Percentiles rank a stretch among this genome's conserved stretches.
Evolutionary conservation across 202 grass and related monocot genomes (phyloP).

Genomic region (Cymbopogon flexuosus): DNA sequence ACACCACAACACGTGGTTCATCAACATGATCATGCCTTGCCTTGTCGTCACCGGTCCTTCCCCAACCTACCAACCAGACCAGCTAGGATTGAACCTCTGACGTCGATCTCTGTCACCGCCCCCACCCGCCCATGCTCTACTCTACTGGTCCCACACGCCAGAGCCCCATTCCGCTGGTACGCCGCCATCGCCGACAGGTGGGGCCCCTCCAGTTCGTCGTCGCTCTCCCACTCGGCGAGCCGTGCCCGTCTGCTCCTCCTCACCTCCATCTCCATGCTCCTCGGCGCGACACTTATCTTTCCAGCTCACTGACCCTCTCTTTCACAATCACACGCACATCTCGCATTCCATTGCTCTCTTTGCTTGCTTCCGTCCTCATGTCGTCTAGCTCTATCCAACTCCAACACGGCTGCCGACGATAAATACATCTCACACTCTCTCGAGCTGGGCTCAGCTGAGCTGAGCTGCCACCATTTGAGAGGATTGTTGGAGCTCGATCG

Average conservation of each 20-base stretch:
- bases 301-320: constrained; percentile 4
- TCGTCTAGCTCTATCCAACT: constrained; percentile 1
- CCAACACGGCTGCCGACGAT: constrained; percentile 18
- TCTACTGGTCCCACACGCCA: neutral
- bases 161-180: neutral
- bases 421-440: neutral
- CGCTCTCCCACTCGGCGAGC: constrained; percentile 21
- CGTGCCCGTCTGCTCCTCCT: constrained; percentile 34
- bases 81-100: neutral
- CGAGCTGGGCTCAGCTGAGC: neutral
- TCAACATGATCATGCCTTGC: neutral
- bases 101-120: neutral
- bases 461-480: neutral
- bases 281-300: constrained; percentile 37
- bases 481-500: neutral
- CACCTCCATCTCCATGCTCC: neutral
- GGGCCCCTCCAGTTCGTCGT: neutral
- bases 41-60: neutral
- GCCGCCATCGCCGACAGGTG: neutral
- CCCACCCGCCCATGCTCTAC: neutral
- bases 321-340: neutral
- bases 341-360: neutral
- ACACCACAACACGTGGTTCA: neutral
- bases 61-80: neutral
- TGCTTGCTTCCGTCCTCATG: neutral